Conservation (phyloP, 352 stramenopile genomes). For the Phytopythium boreale region DNA sequence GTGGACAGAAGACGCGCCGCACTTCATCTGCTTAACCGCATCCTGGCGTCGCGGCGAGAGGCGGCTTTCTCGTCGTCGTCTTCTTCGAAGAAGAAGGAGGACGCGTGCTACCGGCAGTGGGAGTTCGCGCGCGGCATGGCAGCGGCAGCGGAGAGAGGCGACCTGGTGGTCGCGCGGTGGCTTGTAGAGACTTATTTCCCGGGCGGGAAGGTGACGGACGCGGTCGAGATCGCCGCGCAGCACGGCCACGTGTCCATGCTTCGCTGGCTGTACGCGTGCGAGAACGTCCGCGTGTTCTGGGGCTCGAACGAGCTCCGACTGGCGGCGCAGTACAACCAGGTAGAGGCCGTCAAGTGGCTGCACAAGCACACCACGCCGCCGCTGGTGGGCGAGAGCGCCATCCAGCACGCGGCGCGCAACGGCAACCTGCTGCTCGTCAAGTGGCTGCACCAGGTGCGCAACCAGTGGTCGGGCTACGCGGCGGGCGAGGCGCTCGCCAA, state of each 20-base stretch:
- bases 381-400: constrained; percentile 25
- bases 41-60: constrained; percentile 8
- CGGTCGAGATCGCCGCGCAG: constrained; percentile 10
- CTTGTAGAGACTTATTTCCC: constrained; percentile 19
- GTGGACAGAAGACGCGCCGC: background rate
- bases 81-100: background rate
- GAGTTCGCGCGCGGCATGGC: constrained; percentile 20
- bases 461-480: constrained; percentile 31
- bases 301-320: constrained; percentile 30
- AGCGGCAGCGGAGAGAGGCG: constrained; percentile 18
- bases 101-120: constrained; percentile 26
- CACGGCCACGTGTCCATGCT: constrained; percentile 20
- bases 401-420: constrained; percentile 28
- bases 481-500: constrained; percentile 27
- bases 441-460: constrained; percentile 25
- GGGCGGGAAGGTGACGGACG: background rate
- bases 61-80: background rate
- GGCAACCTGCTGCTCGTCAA: constrained; percentile 32
- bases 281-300: constrained; percentile 24
- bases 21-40: constrained; percentile 16
- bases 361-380: constrained; percentile 23
- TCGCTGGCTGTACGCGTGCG: constrained; percentile 16
- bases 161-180: constrained; percentile 24
- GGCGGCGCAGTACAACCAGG: constrained; percentile 19
- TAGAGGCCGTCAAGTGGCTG: constrained; percentile 28